Evolutionary conservation across 148 eudicot genomes (phyloP).

Genomic region (Fagopyrum tataricum): DNA sequence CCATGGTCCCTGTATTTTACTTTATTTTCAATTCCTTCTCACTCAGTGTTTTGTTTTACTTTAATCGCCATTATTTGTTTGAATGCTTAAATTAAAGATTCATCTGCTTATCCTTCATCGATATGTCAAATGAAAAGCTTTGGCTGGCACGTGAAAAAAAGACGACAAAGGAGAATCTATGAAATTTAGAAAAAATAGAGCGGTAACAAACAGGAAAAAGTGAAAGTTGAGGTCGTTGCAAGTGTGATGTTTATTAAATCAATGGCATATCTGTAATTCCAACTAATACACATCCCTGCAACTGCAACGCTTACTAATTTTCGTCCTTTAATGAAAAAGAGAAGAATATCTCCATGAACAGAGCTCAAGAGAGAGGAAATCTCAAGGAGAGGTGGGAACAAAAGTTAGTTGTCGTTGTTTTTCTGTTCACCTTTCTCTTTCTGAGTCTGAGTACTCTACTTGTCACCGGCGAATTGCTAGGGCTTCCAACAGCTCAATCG

Average conservation of each 20-base stretch:
- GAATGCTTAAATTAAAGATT: no score
- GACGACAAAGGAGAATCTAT: not conserved
- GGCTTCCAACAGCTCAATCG: not conserved
- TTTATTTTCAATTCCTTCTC: no score
- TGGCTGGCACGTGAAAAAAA: no score
- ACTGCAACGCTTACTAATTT: conserved; percentile 11
- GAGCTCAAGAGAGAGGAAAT: not conserved
- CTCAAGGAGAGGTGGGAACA: conserved; percentile 13
- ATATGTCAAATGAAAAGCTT: no score
- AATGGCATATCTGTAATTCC: conserved; percentile 8
- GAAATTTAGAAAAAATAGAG: not conserved
- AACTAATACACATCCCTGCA: not conserved
- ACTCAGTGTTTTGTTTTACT: no score
- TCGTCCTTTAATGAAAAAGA: not conserved
- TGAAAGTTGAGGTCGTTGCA: not conserved
- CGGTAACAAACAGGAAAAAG: not conserved
- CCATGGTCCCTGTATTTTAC: not conserved
- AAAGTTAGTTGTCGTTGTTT: conserved; percentile 20
- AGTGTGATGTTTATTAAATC: not conserved
- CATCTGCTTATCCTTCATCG: no score
- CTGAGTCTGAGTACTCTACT: not conserved
- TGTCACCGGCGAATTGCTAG: not conserved
- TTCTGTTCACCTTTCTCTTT: conserved; percentile 13
- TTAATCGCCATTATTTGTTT: no score
- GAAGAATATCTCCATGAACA: not conserved